Evolutionary conservation across 495 filamentous ascomycete species (phyloP), one percentile per base, ranked within the genome.

Genomic region (Cetradonia linearis): DNA sequence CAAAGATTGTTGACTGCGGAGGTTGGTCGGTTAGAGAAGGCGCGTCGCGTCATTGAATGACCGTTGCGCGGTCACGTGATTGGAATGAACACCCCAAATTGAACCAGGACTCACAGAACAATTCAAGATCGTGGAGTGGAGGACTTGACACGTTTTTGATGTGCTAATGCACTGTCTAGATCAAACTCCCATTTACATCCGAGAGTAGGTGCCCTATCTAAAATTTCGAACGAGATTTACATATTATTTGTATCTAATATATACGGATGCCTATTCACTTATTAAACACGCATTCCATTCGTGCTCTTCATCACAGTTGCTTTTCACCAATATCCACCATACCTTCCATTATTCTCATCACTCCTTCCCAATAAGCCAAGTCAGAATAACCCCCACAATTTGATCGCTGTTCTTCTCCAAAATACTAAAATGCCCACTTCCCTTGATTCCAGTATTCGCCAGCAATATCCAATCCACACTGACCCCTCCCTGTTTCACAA

Each of bases 381-480:
- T 36, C 28, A 54, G 28, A 20, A 54, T 54, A 13, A 20, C 18
- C 9, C 18, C 33, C 10, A 30, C 50, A 54, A 54, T 34, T 18
- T 34, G 30, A 54, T 54, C 50, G 11, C 50, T 36, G 20, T 54
- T 34, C 16, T 54, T 36, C 9, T 36, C 28, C 31, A 54, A 36
- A 28, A 54, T 54, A 28, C 50, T 54, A 28, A 33, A 34, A 54
- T 72, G 70, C 25, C 66, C 67, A 49, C 71, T 71, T 5, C 70
- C 70, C 50, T 69, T 58, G 27, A 71, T 66, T 3, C 70, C 70
- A 48, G 48, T 59, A 2, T 66, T 60, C 20, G 56, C 62, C n/a
- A 72, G 52, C 46, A 66, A 61, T 25, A 62, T 30, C 53, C 62
- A 53, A 34, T 67, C 62, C 25, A 66, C 67, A 11, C 52, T 59